phyloP scores from a whole-genome alignment of 1,139 yeast genomes.

The Scheffersomyces insectosa region DNA sequence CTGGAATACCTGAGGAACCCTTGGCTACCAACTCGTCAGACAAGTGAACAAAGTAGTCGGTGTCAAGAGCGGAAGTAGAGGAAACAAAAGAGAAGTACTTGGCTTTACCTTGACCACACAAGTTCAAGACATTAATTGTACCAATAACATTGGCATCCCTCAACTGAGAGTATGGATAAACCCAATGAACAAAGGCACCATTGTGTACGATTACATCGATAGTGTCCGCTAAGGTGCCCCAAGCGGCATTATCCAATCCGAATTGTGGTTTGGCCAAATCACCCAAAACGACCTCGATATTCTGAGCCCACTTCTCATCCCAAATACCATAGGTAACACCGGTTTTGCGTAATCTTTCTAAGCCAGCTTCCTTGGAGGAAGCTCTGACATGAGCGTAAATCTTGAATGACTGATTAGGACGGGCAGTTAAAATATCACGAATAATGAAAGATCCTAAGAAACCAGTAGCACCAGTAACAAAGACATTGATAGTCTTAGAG shows the following conservation, averaged over 20 bases:
- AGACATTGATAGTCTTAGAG: slow-evolving; percentile 56
- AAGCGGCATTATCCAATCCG: slow-evolving; percentile 61
- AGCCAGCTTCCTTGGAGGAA: slow-evolving; percentile 60
- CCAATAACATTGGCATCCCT: slow-evolving; percentile 93
- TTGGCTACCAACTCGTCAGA: slow-evolving; percentile 68
- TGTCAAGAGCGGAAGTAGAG: slow-evolving; percentile 90
- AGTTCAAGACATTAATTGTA: slow-evolving; percentile 78
- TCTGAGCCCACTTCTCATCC: slow-evolving; percentile 60
- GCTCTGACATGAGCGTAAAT: slow-evolving; percentile 94
- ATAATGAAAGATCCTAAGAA: slow-evolving; percentile 90
- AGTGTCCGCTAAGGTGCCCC: slow-evolving; percentile 56
- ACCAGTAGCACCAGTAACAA: slow-evolving; percentile 95
- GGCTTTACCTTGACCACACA: slow-evolving; percentile 78
- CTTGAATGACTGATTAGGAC: slow-evolving; percentile 45
- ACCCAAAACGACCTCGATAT: slow-evolving; percentile 77
- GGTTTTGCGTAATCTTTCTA: slow-evolving; percentile 74
- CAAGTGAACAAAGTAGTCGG: slow-evolving; percentile 72
- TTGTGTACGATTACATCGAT: slow-evolving; percentile 90
- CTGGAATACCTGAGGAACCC: slow-evolving; percentile 75
- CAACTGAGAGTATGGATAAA: slow-evolving; percentile 85
- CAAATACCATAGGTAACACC: slow-evolving; percentile 85
- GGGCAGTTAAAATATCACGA: slow-evolving; percentile 64
- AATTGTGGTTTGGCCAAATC: slow-evolving; percentile 72
- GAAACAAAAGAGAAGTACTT: slow-evolving; percentile 90
- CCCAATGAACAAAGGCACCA: slow-evolving; percentile 99